phyloP scores from a whole-genome alignment of 495 filamentous ascomycete species.

The Xanthoparmelia taractica region DNA sequence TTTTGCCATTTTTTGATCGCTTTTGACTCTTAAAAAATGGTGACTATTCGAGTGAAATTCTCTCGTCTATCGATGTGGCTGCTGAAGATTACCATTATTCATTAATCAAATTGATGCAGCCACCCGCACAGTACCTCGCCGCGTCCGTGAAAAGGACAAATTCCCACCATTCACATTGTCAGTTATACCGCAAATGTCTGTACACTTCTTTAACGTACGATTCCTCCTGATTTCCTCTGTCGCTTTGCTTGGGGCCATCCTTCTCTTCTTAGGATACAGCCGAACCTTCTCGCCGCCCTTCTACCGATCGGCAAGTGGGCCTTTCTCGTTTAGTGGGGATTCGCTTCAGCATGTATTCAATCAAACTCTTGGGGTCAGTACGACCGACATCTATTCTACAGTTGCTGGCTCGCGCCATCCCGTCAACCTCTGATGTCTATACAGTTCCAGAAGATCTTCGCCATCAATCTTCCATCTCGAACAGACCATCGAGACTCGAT shows the following conservation, averaged over 20 bases:
- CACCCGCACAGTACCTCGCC: background rate
- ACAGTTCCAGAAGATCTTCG: conserved; percentile 5
- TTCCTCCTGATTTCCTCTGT: background rate
- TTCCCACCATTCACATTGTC: background rate
- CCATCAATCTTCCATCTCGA: conserved; percentile 1
- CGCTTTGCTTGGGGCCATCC: background rate
- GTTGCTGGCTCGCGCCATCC: background rate
- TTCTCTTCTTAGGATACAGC: background rate
- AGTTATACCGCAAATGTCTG: conserved; percentile 1
- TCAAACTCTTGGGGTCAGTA: conserved; percentile 1
- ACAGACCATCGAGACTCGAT: conserved; percentile 3
- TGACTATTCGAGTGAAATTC: too few relatives aligned
- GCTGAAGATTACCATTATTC: too few relatives aligned
- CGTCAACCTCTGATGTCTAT: background rate
- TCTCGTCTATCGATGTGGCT: too few relatives aligned
- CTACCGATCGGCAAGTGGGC: background rate
- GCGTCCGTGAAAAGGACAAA: background rate
- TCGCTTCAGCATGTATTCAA: background rate
- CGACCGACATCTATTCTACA: background rate
- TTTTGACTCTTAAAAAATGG: too few relatives aligned
- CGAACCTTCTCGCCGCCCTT: background rate
- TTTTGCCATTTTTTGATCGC: too few relatives aligned
- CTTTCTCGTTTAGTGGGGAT: background rate
- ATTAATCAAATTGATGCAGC: too few relatives aligned
- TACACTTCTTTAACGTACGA: background rate